Evolutionary conservation across 768 basidiomycete species (phyloP), one percentile per base, ranked within the genome.

Genomic region (Astraeus odoratus): DNA sequence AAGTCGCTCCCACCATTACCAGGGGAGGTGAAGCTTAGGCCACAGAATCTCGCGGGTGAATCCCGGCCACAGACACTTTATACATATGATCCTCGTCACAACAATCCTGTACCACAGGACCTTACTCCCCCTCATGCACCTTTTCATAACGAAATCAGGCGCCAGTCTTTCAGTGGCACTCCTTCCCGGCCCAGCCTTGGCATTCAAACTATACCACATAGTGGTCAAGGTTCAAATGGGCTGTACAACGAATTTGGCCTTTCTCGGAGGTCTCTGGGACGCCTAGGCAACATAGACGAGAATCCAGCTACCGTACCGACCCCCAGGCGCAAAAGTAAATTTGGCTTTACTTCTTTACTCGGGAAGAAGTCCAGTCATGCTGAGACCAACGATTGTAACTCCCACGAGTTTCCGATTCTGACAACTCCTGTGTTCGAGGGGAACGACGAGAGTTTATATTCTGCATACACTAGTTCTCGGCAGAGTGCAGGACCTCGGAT

Each of bases 1-100:
- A 91, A 91, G 55, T 83, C 79, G 5, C 64, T 91, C 3, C 88
- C 88, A 4, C 87, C 88, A 8, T 72, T 91, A 33, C 88, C 83
- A 2, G 74, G 70, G 13, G 75, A 77, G 19, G 72, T 72, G 56
- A 67, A 67, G 39, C 64, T 67, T 22, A 71, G 69, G 27, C 57
- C 65, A 12, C 66, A 66, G n/a, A 61, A 66, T 5, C 30, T 46
- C 27, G 27, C 60, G 45, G 53, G 62, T 16, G 56, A 82, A 33
- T 50, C 56, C 5, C 74, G 83, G 26, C 82, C 85, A 6, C 79
- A 76, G 44, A 87, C 85, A 2, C 67, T 85, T 44, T 83, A 79
- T 49, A 71, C 76, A 0, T 77, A 75, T 50, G 80, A 83, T 56
- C 69, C 77, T 48, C 75, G 72, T 27, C 74, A 72, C 36, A 67